Conservation (phyloP, 2,329 filamentous ascomycete genomes). For the Diplodia seriata region DNA sequence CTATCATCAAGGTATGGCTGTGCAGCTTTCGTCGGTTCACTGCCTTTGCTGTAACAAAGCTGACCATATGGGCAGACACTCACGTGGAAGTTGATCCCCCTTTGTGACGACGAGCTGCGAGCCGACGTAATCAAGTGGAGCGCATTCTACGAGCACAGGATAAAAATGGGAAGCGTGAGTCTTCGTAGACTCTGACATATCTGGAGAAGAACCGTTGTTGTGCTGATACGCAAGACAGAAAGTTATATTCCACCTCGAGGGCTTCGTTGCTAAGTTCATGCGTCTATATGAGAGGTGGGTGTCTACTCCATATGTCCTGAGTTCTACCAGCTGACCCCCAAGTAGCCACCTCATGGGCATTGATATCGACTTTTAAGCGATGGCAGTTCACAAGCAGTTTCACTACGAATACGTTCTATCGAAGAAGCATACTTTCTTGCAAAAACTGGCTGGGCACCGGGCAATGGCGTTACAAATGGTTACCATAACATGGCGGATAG, state of each 20-base stretch:
- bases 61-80: slow-evolving; percentile 63
- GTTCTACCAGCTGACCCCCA: not conserved
- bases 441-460: slow-evolving; percentile 9
- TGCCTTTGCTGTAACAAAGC: not conserved
- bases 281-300: slow-evolving; percentile 86
- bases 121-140: slow-evolving; percentile 94
- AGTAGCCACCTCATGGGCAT: slow-evolving; percentile 30
- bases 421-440: not conserved
- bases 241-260: slow-evolving; percentile 97
- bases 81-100: slow-evolving; percentile 87
- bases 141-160: slow-evolving; percentile 95
- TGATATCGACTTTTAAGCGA: slow-evolving; percentile 21
- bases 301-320: not conserved
- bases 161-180: slow-evolving; percentile 77
- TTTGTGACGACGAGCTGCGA: slow-evolving; percentile 88
- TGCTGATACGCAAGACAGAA: slow-evolving; percentile 59
- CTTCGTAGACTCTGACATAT: no score
- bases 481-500: not conserved
- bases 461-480: slow-evolving; percentile 2
- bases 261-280: slow-evolving; percentile 99
- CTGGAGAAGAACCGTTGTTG: not conserved
- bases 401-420: not conserved
- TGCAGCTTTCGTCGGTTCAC: not conserved
- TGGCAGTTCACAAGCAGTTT: not conserved
- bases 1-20: slow-evolving; percentile 74